phyloP scores from a whole-genome alignment of 2,329 filamentous ascomycete genomes.

The Colletotrichum orbiculare region DNA sequence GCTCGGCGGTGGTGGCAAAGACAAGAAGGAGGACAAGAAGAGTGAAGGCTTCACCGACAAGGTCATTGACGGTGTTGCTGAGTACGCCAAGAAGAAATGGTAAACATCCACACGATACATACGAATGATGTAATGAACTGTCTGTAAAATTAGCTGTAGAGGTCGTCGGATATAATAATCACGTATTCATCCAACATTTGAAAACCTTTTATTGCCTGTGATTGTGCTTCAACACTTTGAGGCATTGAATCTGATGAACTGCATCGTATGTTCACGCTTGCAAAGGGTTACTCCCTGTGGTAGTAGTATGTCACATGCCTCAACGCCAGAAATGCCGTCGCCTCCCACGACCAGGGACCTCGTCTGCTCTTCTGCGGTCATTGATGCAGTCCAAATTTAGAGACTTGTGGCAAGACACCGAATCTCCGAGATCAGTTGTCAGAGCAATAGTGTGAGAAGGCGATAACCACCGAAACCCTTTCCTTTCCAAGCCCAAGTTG shows the following conservation, averaged over 20 bases:
- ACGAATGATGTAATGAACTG: constrained; percentile 28
- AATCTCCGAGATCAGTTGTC: no score
- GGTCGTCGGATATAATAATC: constrained; percentile 9
- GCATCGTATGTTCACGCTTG: no score
- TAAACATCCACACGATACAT: constrained; percentile 4
- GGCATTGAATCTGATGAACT: no score
- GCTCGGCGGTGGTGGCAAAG: constrained; percentile 23
- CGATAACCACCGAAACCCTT: background rate
- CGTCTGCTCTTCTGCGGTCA: no score
- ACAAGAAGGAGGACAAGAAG: constrained; percentile 25
- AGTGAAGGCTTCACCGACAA: constrained; percentile 30
- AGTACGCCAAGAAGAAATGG: constrained; percentile 35
- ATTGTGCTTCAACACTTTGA: background rate
- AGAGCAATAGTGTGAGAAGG: background rate
- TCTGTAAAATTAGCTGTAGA: constrained; percentile 21
- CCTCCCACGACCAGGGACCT: background rate
- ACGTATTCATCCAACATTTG: background rate
- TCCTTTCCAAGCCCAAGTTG: constrained; percentile 5
- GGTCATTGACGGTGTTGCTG: constrained; percentile 30
- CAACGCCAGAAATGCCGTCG: constrained; percentile 18
- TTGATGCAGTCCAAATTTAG: background rate
- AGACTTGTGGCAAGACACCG: background rate
- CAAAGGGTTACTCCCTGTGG: constrained; percentile 17
- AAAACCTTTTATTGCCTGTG: background rate
- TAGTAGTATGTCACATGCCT: constrained; percentile 25